Percentiles rank a stretch among this genome's conserved stretches.
These are phyloP conservation scores for Cinnamomum chago DNA, from an alignment of 164 flowering plant species.

Conservation along the genomic window DNA sequence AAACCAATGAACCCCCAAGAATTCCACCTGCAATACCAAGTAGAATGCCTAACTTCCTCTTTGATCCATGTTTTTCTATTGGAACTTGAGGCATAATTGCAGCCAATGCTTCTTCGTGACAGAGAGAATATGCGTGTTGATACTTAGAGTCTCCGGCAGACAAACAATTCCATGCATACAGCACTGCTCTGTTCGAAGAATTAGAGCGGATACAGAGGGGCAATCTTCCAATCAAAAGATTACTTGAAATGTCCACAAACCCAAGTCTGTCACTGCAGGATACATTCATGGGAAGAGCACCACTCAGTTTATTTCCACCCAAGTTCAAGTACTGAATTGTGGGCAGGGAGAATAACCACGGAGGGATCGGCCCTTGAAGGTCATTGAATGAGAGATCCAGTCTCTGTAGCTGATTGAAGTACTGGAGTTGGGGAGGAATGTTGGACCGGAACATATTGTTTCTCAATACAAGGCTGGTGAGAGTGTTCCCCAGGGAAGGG, in stretches of 20 bases:
- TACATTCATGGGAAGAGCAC: slow-evolving; percentile 33
- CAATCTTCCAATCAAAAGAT: slow-evolving; percentile 54
- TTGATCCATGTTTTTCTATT: slow-evolving; percentile 21
- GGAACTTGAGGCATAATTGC: slow-evolving; percentile 46
- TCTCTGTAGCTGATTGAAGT: slow-evolving; percentile 33
- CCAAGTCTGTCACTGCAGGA: slow-evolving; percentile 43
- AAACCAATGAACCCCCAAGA: slow-evolving; percentile 22
- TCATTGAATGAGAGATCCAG: slow-evolving; percentile 60
- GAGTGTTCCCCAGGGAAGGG: slow-evolving; percentile 46
- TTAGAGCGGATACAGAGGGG: slow-evolving; percentile 54
- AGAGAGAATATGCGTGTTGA: slow-evolving; percentile 51
- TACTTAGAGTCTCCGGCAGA: slow-evolving; percentile 27
- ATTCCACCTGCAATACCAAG: slow-evolving; percentile 51
- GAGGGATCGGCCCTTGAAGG: slow-evolving; percentile 53
- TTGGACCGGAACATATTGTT: slow-evolving; percentile 57
- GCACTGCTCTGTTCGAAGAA: slow-evolving; percentile 35
- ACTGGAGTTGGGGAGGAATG: slow-evolving; percentile 37
- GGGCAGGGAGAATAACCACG: slow-evolving; percentile 51
- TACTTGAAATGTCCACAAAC: slow-evolving; percentile 67
- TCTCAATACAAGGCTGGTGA: slow-evolving; percentile 38
- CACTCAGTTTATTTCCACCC: slow-evolving; percentile 55
- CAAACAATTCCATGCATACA: slow-evolving; percentile 62
- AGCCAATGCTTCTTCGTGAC: slow-evolving; percentile 68
- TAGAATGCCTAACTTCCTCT: slow-evolving; percentile 42
- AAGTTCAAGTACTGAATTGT: slow-evolving; percentile 51